These are phyloP conservation scores for Fonsecaea pugnacius DNA, from an alignment of 2,329 filamentous ascomycete genomes.

Conservation along the genomic window DNA sequence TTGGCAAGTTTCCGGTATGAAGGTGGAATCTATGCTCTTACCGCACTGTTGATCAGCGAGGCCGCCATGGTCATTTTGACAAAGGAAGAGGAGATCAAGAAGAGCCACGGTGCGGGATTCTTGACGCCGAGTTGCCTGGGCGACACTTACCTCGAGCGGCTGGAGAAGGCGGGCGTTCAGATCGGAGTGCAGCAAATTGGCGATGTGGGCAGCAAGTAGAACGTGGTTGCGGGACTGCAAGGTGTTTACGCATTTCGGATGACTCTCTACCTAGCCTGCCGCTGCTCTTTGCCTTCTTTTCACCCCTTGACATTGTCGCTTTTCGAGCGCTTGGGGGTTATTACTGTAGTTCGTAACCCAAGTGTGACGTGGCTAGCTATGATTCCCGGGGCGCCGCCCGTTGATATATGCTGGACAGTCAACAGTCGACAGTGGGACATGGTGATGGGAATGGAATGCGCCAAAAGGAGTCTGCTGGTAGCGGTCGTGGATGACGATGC, in stretches of 20 bases:
- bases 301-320: background rate
- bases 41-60: conserved; percentile 50
- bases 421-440: too few relatives aligned
- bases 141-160: conserved; percentile 51
- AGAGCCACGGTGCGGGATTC: conserved; percentile 51
- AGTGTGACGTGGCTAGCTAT: background rate
- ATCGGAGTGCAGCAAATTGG: conserved; percentile 43
- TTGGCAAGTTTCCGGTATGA: conserved; percentile 49
- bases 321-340: background rate
- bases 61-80: conserved; percentile 51
- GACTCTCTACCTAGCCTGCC: background rate
- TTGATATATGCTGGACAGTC: too few relatives aligned
- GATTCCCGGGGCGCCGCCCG: too few relatives aligned
- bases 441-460: too few relatives aligned
- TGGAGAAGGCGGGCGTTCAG: conserved; percentile 50
- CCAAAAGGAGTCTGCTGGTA: too few relatives aligned
- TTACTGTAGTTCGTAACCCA: background rate
- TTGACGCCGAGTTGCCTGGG: conserved; percentile 56
- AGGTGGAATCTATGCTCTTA: conserved; percentile 51
- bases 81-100: conserved; percentile 46
- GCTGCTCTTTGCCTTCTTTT: background rate
- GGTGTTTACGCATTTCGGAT: background rate
- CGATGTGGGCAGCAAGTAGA: conserved; percentile 37
- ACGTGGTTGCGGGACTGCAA: background rate
- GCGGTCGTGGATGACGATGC: too few relatives aligned